Conservation (phyloP, 1,284 basidiomycete genomes). For the Austroboletus niveus region DNA sequence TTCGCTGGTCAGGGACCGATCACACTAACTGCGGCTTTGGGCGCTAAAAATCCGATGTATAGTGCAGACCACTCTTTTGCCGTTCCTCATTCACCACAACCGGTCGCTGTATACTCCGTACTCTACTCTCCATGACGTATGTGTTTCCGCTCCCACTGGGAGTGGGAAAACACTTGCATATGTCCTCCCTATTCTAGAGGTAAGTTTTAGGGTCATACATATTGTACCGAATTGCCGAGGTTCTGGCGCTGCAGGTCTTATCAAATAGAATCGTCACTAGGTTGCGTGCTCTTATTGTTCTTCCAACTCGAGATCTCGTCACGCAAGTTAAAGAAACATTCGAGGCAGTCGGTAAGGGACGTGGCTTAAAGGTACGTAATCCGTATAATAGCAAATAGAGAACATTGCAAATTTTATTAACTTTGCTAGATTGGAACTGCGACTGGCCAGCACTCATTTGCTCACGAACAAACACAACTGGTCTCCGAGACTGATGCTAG, state of each 20-base stretch:
- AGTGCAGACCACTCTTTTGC: conserved; percentile 85
- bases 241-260: conserved; percentile 52
- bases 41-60: conserved; percentile 14
- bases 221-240: conserved; percentile 2
- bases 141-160: conserved; percentile 97
- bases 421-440: conserved; percentile 65
- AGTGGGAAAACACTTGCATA: conserved; percentile 97
- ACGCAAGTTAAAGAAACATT: conserved; percentile 91
- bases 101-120: conserved; percentile 67
- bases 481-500: conserved; percentile 49
- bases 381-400: conserved; percentile 5
- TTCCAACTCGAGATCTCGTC: conserved; percentile 97
- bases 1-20: conserved; percentile 72
- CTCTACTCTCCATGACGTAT: conserved; percentile 76
- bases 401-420: neutral
- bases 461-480: conserved; percentile 76
- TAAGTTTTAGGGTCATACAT: conserved; percentile 29
- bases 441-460: conserved; percentile 83
- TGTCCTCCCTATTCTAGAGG: conserved; percentile 89
- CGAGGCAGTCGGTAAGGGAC: conserved; percentile 81
- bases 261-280: conserved; percentile 75
- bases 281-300: conserved; percentile 86
- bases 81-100: conserved; percentile 62
- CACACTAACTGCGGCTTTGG: neutral
- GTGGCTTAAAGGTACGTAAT: conserved; percentile 71